Conservation (phyloP, 108 stramenopile genomes). For the Cylindrotheca fusiformis region DNA sequence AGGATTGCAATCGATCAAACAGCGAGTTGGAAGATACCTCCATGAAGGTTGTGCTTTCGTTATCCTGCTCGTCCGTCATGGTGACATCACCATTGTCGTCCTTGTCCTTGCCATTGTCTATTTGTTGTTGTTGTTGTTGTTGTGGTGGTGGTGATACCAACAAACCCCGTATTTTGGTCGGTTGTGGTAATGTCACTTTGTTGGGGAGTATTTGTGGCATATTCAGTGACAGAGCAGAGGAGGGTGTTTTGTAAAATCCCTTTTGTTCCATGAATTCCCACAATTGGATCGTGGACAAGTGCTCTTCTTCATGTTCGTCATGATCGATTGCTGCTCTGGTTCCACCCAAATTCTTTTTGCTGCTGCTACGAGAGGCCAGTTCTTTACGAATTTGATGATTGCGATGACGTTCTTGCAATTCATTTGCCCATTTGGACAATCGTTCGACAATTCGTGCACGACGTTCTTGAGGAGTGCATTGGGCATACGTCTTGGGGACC, state of each 20-base stretch:
- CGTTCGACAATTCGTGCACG: constrained; percentile 32
- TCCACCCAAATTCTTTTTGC: neutral
- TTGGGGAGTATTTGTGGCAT: neutral
- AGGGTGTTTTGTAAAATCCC: constrained; percentile 8
- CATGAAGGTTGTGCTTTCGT: neutral
- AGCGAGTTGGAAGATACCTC: constrained; percentile 14
- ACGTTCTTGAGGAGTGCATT: constrained; percentile 27
- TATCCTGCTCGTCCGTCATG: neutral
- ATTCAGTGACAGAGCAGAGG: neutral
- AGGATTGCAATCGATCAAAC: constrained; percentile 61
- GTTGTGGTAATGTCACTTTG: neutral
- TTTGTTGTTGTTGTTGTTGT: constrained; percentile 1
- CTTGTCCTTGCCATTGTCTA: neutral
- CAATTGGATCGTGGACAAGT: constrained; percentile 21
- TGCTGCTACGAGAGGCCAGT: neutral
- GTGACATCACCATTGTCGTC: neutral
- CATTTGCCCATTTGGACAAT: constrained; percentile 17
- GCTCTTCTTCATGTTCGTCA: constrained; percentile 12
- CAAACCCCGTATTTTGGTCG: neutral
- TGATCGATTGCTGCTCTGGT: no score
- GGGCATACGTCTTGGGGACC: constrained; percentile 25
- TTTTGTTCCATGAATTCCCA: constrained; percentile 20
- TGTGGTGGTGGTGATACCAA: neutral
- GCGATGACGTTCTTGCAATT: constrained; percentile 7
- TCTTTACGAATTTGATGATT: neutral